Evolutionary conservation across 2,329 filamentous ascomycete genomes (phyloP), one percentile per base, ranked within the genome.

Genomic region (Ceratocystis huliohia): DNA sequence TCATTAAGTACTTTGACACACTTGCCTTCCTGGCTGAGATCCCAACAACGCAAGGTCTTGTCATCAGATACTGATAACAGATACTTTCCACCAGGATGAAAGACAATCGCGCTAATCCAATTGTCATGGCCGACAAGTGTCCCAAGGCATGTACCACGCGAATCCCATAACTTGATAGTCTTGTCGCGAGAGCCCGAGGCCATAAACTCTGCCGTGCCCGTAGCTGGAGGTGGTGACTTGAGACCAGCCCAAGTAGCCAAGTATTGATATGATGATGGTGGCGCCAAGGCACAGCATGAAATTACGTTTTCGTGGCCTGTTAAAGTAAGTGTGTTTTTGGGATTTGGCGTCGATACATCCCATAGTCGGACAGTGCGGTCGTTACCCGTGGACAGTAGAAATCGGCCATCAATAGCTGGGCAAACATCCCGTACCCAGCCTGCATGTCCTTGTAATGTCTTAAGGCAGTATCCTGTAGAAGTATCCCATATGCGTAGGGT

Each of bases 1-100:
- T 91, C 89, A 46, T 82, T 80, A 17, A 97, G 78, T 0, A 85
- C 86, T 75, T 93, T 93, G 70, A 96, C 91, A 71, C 91, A 93
- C 72, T 91, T 92, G 53, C 89, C 90, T 74, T 96, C 91, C 74
- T 97, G 93, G 30, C 83, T 82, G 30, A 97, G 78, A 77, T 97
- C 93, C 93, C 93, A 97, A 78, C 92, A 96, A 66, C 92, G 82
- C 68, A 97, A 81, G 3, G 90, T 92, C 78, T 94, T 96, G 77
- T 97, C 93, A 74, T 97, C 93, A 17, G 88, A 84, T 22, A 88
- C 89, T 5, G 88, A 92, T 5, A 97, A 77, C 1, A 97, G 81
- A 72, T 94, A 96, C 75, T 93, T 95, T 56, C 93, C 93, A 7
- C 90, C 89, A 0, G 93, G 93, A 72, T 96, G 93, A 74, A 96